phyloP scores from a whole-genome alignment of 148 eudicot genomes.

The Amaranthus palmeri region DNA sequence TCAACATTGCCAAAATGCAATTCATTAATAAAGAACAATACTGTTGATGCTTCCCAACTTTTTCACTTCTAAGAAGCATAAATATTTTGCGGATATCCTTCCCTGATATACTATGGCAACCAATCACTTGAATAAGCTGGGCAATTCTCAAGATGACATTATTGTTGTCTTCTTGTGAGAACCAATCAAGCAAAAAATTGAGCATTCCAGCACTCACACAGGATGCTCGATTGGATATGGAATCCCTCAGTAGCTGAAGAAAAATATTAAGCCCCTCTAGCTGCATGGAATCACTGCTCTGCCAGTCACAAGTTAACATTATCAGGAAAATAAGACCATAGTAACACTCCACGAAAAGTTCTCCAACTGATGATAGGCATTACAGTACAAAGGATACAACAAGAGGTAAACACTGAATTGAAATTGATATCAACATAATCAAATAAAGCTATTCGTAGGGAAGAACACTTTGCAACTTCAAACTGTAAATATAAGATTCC shows the following conservation, averaged over 20 bases:
- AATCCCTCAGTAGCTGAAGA: conserved; percentile 82
- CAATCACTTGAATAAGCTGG: conserved; percentile 83
- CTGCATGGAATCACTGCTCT: conserved; percentile 91
- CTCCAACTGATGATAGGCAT: background rate
- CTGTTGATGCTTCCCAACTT: conserved; percentile 65
- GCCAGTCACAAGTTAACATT: conserved; percentile 47
- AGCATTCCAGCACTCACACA: conserved; percentile 97
- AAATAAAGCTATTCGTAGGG: background rate
- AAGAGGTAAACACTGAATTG: background rate
- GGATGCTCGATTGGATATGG: conserved; percentile 80
- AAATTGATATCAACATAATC: background rate
- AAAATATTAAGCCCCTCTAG: conserved; percentile 78
- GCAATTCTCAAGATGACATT: conserved; percentile 61
- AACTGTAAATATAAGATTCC: background rate
- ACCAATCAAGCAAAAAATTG: conserved; percentile 91
- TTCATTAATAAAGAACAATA: conserved; percentile 70
- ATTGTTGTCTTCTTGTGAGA: conserved; percentile 71
- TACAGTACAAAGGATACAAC: background rate
- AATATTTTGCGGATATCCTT: conserved; percentile 96
- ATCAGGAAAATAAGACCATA: conserved; percentile 12
- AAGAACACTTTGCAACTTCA: background rate
- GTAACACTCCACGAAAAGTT: background rate
- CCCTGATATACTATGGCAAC: conserved; percentile 97
- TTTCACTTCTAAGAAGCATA: conserved; percentile 83
- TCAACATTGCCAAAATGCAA: conserved; percentile 85